Evolutionary conservation across 177 flowering plant species (phyloP), one percentile per base, ranked within the genome.

Genomic region (Vitis hybrid): DNA sequence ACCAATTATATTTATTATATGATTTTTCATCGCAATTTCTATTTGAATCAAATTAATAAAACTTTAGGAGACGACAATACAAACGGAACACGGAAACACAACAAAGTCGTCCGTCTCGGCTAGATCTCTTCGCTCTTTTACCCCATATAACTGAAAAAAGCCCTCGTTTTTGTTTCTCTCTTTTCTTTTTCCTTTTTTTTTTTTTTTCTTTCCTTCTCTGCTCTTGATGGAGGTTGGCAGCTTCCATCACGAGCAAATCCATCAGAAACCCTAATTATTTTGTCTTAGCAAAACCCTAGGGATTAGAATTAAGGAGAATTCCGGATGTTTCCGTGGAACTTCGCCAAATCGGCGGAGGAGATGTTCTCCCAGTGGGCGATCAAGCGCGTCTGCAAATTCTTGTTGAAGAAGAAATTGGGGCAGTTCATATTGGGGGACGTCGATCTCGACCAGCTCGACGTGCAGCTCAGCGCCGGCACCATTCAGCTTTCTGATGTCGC

Each of bases 371-470:
- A 86, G 55, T 87, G 88, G 93, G 96, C 93, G 19, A 62, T 89
- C 52, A 91, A 86, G 79, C 84, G 87, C 66, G 62, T 85, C 9
- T 89, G 82, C 75, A 90, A 93, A 75, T 91, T 91, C 69, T 26
- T 91, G 56, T 72, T 93, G 84, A 95, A 93, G 98, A 93, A 95
- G 89, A 90, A 89, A 72, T 72, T 92, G 56, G 98, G 98, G 58
- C 72, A 90, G 60, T 85, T 91, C 68, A 87, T 95, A 2, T 69
- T 87, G 11, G 99, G 99, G 0, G 99, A 95, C 50, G 75, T 95
- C 66, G 98, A 95, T 72, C 77, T 90, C 63, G 86, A 89, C 54
- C 97, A 95, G 79, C 97, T 95, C 51, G 96, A 95, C 57, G 96
- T 93, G 5, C 98, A 95, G 84, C 88, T 91, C 14, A 52, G 79